phyloP scores from a whole-genome alignment of 331 rosid genomes.

The Erythrophleum ivorense region DNA sequence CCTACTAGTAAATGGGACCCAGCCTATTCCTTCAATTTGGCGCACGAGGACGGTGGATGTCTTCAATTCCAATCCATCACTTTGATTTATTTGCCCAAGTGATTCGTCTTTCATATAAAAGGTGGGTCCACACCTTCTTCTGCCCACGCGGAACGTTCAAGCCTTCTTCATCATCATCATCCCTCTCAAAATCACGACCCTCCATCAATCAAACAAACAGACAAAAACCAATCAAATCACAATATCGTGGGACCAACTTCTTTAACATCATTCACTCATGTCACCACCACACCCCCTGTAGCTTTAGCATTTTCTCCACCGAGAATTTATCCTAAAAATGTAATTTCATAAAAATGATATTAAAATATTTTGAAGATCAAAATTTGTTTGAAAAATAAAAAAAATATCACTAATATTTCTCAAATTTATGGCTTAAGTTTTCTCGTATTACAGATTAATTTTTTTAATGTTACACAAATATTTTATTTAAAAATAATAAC shows the following conservation, averaged over 20 bases:
- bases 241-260: background rate
- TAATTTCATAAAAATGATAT: no score
- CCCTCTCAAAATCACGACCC: background rate
- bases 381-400: no score
- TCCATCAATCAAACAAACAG: background rate
- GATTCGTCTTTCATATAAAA: background rate
- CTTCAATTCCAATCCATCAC: constrained; percentile 33
- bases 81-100: background rate
- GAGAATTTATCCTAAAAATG: no score
- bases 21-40: constrained; percentile 18
- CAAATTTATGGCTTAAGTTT: no score
- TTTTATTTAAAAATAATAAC: no score
- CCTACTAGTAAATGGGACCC: background rate
- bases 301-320: background rate
- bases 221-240: constrained; percentile 6
- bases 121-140: background rate
- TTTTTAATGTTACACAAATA: no score
- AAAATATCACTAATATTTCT: no score
- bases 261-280: background rate
- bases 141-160: no score
- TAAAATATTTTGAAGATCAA: no score
- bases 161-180: background rate
- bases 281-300: background rate
- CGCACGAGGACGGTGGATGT: constrained; percentile 47
- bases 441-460: no score